Conservation (phyloP, 371 early-diverging fungal genomes). For the Globomyces sp. region DNA sequence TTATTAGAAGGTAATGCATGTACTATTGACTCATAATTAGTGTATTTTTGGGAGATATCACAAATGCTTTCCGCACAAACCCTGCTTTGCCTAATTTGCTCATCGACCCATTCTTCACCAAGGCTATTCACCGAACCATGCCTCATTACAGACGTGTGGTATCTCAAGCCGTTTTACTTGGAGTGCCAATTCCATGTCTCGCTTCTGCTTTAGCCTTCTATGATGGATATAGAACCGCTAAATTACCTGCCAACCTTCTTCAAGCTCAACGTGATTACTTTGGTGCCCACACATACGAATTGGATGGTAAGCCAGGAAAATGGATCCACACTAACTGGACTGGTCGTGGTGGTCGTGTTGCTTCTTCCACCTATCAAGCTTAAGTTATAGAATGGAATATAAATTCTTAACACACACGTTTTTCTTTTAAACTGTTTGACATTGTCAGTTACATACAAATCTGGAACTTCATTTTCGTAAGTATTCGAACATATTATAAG, state of each 20-base stretch:
- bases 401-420: neutral
- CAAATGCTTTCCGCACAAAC: slow-evolving; percentile 86
- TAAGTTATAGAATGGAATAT: slow-evolving; percentile 24
- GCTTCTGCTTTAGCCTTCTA: slow-evolving; percentile 94
- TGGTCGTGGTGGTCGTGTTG: slow-evolving; percentile 54
- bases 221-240: slow-evolving; percentile 90
- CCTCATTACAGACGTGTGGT: slow-evolving; percentile 90
- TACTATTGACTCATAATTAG: slow-evolving; percentile 14
- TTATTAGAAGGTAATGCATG: slow-evolving; percentile 71
- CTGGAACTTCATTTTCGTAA: too few relatives aligned
- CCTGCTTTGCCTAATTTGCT: slow-evolving; percentile 83
- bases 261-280: slow-evolving; percentile 98
- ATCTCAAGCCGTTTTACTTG: slow-evolving; percentile 74
- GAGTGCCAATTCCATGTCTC: slow-evolving; percentile 91
- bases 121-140: slow-evolving; percentile 80
- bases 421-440: too few relatives aligned
- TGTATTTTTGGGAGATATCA: slow-evolving; percentile 94
- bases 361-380: slow-evolving; percentile 51
- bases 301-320: slow-evolving; percentile 70
- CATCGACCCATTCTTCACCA: slow-evolving; percentile 93
- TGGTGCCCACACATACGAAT: slow-evolving; percentile 96
- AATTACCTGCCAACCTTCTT: slow-evolving; percentile 93
- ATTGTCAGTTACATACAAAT: too few relatives aligned
- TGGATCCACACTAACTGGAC: slow-evolving; percentile 96
- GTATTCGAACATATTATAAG: too few relatives aligned